Evolutionary conservation across 371 early-diverging fungal species (phyloP).

Genomic region (Actinomortierella wolfii): DNA sequence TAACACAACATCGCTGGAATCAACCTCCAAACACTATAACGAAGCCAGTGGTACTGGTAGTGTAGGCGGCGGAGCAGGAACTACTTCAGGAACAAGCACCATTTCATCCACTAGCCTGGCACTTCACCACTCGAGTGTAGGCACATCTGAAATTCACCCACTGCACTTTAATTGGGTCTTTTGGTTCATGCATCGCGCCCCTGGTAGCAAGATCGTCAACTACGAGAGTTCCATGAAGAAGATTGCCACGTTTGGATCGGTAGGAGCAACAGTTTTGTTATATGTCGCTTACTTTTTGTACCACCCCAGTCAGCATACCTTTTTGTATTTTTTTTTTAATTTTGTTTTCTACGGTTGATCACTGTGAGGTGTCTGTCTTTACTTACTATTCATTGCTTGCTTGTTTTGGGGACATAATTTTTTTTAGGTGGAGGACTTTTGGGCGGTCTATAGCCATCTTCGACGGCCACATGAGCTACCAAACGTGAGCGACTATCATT

Average conservation of each 20-base stretch:
- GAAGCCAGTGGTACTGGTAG: conserved; percentile 6
- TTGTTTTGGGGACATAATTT: too few species aligned
- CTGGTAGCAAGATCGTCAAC: conserved; percentile 84
- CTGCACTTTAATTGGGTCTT: conserved; percentile 70
- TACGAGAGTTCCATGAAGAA: conserved; percentile 89
- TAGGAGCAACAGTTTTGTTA: conserved; percentile 43
- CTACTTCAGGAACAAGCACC: too few species aligned
- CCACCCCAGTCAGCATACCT: background rate
- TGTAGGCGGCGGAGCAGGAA: background rate
- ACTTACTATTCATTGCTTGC: background rate
- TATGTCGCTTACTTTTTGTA: background rate
- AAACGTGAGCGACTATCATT: conserved; percentile 91
- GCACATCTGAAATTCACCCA: conserved; percentile 23
- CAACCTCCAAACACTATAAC: conserved; percentile 7
- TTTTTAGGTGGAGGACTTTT: conserved; percentile 88
- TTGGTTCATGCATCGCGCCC: conserved; percentile 92
- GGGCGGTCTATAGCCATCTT: conserved; percentile 89
- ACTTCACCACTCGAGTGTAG: background rate
- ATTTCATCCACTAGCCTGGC: too few species aligned
- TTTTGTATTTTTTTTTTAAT: background rate
- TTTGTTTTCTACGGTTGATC: background rate
- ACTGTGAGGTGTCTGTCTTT: background rate
- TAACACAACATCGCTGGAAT: background rate
- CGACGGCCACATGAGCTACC: conserved; percentile 87
- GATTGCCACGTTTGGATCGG: conserved; percentile 82